Base-by-base conservation (phyloP, 140 eudicot genomes). In the Stevia rebaudiana region DNA sequence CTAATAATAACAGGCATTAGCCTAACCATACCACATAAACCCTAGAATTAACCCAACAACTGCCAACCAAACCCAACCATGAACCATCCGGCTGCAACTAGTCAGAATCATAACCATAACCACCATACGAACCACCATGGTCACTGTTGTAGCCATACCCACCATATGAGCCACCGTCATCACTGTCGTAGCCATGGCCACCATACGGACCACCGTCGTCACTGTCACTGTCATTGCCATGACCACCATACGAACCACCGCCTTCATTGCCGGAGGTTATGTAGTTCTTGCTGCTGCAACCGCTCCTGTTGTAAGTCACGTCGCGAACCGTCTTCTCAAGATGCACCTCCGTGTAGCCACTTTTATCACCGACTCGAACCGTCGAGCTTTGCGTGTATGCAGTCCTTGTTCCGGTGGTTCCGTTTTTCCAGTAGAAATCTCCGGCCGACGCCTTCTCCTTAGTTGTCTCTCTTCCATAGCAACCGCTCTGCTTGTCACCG, bases 371-470 rank as follows among this genome's bases (percentile, higher is more conserved):
- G n/a, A 68, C 40, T 42, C 79, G 57, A 16, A 68, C 70, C 9
- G 80, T 74, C 0, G 76, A 36, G 11, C 42, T 62, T 28, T 57
- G 31, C 63, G 42, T 65, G 67, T 51, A 63, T 59, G 70, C 84
- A 3, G 40, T 70, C 70, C 15, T 75, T 0, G 73, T 65, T 6
- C 84, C 81, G 11, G 60, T 68, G 0, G 59, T 68, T 5, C 81
- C 80, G 3, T 73, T 70, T 48, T 70, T 70, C 58, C 64, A 65
- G 19, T 52, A 63, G 15, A 61, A 65, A 18, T 44, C 69, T 24
- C 75, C 82, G 1, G 63, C 58, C 7, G 82, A 67, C 50, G 66
- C 82, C 56, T 52, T 72, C 57, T 74, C 70, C 25, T 22, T 79
- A 0, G 62, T 6, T 3, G 80, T 74, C 3, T 8, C 49, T 8